Evolutionary conservation across 163 green algal genomes (phyloP).

Genomic region (Volvox carteri): DNA sequence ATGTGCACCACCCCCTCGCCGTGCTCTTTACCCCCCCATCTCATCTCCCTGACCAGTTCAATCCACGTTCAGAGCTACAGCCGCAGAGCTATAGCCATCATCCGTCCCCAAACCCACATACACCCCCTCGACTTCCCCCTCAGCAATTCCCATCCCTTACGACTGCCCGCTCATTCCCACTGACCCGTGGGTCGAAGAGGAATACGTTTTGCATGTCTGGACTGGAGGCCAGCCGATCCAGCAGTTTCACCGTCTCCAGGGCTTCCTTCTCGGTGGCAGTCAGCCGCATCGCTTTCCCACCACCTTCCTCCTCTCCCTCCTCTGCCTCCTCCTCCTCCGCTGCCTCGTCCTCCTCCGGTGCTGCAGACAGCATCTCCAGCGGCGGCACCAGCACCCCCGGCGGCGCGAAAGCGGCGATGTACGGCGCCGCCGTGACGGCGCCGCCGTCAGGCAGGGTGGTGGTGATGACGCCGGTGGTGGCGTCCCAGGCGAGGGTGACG

Average conservation of each 20-base stretch:
- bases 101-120: too few species aligned
- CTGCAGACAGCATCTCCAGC: slow-evolving; percentile 27
- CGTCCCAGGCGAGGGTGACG: slow-evolving; percentile 33
- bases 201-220: slow-evolving; percentile 36
- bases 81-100: too few species aligned
- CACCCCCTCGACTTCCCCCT: too few species aligned
- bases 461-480: slow-evolving; percentile 44
- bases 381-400: slow-evolving; percentile 26
- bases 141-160: too few species aligned
- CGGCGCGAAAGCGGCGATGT: slow-evolving; percentile 28
- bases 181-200: slow-evolving; percentile 47
- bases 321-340: slow-evolving; percentile 10
- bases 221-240: background rate
- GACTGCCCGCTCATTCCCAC: too few species aligned
- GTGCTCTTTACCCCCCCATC: too few species aligned
- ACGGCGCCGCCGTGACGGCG: slow-evolving; percentile 9
- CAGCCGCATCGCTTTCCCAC: too few species aligned
- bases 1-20: too few species aligned
- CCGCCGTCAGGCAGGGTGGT: slow-evolving; percentile 51
- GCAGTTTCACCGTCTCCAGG: background rate
- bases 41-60: too few species aligned
- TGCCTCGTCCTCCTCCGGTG: slow-evolving; percentile 13
- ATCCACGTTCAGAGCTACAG: too few species aligned
- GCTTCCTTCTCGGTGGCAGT: background rate
- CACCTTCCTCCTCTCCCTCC: background rate